These are phyloP conservation scores for Letharia lupina DNA, from an alignment of 495 filamentous ascomycete genomes.

Conservation along the genomic window DNA sequence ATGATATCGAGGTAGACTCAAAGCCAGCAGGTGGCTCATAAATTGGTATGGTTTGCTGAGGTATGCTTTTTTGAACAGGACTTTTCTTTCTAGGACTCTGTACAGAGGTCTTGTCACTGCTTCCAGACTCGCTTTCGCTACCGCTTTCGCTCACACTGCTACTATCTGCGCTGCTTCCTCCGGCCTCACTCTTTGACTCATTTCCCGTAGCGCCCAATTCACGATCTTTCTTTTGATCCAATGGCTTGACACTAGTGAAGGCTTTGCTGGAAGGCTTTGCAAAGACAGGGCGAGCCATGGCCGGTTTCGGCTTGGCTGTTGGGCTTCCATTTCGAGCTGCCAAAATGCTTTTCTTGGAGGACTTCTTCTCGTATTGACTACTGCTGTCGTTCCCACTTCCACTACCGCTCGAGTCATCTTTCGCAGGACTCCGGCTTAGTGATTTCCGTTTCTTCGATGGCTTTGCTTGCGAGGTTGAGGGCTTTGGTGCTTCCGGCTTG, in stretches of 20 bases:
- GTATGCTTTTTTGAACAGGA: neutral
- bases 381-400: slow-evolving; percentile 2
- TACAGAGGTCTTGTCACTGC: slow-evolving; percentile 11
- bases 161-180: slow-evolving; percentile 6
- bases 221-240: neutral
- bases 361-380: neutral
- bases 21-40: slow-evolving; percentile 38
- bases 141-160: slow-evolving; percentile 3
- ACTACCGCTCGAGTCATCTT: neutral
- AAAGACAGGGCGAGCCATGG: neutral
- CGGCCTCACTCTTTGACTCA: neutral
- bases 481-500: neutral
- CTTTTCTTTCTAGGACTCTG: neutral
- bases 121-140: slow-evolving; percentile 10
- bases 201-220: neutral
- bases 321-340: slow-evolving; percentile 6
- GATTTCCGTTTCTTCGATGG: slow-evolving; percentile 8
- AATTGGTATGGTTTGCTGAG: neutral
- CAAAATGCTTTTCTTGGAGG: neutral
- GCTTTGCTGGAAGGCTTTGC: neutral
- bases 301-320: neutral
- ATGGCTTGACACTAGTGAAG: neutral
- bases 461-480: neutral
- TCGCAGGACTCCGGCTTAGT: neutral
- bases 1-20: slow-evolving; percentile 21